Evolutionary conservation across 148 eudicot species (phyloP).

Genomic region (Rhododendron henanense): DNA sequence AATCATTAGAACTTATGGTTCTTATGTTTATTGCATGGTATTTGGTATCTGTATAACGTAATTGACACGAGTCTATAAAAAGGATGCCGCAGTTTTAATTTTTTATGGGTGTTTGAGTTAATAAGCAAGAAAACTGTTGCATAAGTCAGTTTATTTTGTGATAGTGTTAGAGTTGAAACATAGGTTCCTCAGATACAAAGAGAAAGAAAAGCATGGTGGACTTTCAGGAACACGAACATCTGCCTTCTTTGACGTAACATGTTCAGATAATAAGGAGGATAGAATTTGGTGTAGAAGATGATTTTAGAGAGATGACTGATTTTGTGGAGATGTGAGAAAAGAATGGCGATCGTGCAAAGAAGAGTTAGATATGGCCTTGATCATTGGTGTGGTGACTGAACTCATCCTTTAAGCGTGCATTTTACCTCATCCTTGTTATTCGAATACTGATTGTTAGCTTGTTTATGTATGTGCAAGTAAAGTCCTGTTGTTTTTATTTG

Average conservation of each 20-base stretch:
- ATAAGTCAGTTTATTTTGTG: background rate
- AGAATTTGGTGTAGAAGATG: background rate
- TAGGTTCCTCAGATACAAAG: background rate
- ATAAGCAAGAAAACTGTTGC: background rate
- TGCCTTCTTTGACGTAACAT: background rate
- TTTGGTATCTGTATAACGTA: background rate
- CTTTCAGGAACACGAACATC: background rate
- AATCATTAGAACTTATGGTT: background rate
- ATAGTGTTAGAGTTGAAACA: background rate
- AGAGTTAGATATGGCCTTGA: background rate
- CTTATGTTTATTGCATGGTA: background rate
- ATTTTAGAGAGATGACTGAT: background rate
- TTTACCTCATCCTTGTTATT: background rate
- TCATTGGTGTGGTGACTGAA: background rate
- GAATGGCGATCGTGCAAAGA: background rate
- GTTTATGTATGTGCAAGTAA: background rate
- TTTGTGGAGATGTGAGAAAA: background rate
- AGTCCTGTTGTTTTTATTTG: background rate
- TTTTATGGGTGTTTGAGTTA: background rate
- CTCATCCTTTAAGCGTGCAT: background rate
- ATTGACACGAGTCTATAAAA: background rate
- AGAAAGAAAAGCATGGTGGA: background rate
- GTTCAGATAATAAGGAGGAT: background rate
- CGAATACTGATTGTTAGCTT: background rate
- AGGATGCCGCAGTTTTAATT: background rate